phyloP scores from a whole-genome alignment of 495 filamentous ascomycete genomes.

The Podospora pseudoanserina region DNA sequence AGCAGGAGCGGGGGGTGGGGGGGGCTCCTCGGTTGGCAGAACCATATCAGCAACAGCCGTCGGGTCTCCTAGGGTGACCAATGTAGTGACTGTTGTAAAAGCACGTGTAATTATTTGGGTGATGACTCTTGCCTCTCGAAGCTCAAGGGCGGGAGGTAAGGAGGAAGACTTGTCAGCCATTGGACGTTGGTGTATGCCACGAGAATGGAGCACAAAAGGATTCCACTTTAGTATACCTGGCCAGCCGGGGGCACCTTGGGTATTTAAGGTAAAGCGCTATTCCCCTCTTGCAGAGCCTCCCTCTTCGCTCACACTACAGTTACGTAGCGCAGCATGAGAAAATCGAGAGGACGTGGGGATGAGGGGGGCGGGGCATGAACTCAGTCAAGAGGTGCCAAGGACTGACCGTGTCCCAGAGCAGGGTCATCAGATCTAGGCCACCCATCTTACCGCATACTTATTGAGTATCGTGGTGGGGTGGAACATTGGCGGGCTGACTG shows the following conservation, averaged over 20 bases:
- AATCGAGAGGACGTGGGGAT: neutral
- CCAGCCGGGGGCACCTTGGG: neutral
- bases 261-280: neutral
- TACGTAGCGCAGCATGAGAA: neutral
- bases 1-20: slow-evolving; percentile 5
- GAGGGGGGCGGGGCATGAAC: neutral
- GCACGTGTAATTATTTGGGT: slow-evolving; percentile 24
- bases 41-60: neutral
- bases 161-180: neutral
- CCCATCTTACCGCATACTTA: neutral
- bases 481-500: neutral
- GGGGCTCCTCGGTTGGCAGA: neutral
- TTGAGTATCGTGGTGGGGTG: neutral
- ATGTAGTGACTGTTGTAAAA: slow-evolving; percentile 20
- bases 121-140: slow-evolving; percentile 12
- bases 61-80: slow-evolving; percentile 20
- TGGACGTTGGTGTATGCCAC: neutral
- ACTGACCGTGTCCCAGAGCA: neutral
- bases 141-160: neutral
- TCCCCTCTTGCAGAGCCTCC: neutral
- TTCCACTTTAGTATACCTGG: neutral
- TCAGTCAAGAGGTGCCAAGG: neutral
- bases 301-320: neutral
- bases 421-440: neutral
- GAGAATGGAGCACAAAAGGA: neutral